Conservation (phyloP, 805 yeast genomes). For the Zygosaccharomyces rouxii region DNA sequence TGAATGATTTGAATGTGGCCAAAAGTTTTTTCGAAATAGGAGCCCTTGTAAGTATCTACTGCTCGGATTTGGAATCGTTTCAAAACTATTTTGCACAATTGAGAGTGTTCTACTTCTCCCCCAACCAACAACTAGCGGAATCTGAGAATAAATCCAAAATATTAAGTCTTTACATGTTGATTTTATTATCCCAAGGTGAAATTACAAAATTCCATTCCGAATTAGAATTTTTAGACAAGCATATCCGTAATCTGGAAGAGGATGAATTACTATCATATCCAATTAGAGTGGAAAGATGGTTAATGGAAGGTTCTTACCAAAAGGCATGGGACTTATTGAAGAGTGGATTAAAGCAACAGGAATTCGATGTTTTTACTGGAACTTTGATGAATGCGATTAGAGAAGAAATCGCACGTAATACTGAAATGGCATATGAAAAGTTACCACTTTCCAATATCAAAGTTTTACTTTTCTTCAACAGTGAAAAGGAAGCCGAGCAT, state of each 20-base stretch:
- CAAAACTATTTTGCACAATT: slow-evolving; percentile 70
- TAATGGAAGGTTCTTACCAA: slow-evolving; percentile 95
- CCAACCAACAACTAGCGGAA: slow-evolving; percentile 34
- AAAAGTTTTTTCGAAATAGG: slow-evolving; percentile 85
- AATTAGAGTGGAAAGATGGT: slow-evolving; percentile 82
- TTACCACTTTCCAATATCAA: slow-evolving; percentile 82
- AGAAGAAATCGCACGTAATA: slow-evolving; percentile 76
- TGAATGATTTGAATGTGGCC: slow-evolving; percentile 70
- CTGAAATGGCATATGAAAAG: slow-evolving; percentile 69
- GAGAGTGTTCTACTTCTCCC: slow-evolving; percentile 63
- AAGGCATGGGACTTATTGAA: slow-evolving; percentile 74
- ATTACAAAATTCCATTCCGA: slow-evolving; percentile 88
- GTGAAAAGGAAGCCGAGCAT: slow-evolving; percentile 49
- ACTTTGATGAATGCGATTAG: slow-evolving; percentile 76
- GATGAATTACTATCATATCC: slow-evolving; percentile 79
- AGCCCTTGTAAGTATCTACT: slow-evolving; percentile 70
- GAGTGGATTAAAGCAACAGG: slow-evolving; percentile 47
- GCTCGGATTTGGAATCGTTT: slow-evolving; percentile 58
- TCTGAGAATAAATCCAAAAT: slow-evolving; percentile 68
- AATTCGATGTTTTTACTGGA: slow-evolving; percentile 72
- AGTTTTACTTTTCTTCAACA: slow-evolving; percentile 64
- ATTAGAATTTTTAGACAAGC: slow-evolving; percentile 63
- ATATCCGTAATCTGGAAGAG: slow-evolving; percentile 45
- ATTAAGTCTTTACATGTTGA: slow-evolving; percentile 68
- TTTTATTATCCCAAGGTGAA: slow-evolving; percentile 75